phyloP scores from a whole-genome alignment of 768 basidiomycete species.

The Auricularia sp. region DNA sequence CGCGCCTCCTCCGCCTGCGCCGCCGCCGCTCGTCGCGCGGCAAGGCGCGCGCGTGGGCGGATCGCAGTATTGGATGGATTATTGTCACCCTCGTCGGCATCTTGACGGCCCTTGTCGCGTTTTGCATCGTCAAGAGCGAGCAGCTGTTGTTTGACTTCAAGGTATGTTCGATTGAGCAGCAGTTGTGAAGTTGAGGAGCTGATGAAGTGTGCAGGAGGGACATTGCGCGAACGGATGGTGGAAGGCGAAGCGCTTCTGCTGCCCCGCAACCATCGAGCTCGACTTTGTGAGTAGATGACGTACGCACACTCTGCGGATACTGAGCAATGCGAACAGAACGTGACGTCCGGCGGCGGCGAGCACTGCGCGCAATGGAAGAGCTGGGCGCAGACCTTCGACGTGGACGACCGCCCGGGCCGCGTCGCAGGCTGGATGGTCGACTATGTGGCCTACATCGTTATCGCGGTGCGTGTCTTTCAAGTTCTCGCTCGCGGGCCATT shows the following conservation, averaged over 20 bases:
- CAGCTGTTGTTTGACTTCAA: slow-evolving; percentile 88
- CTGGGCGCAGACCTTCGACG: slow-evolving; percentile 56
- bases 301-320: no score
- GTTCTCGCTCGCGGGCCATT: no score
- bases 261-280: slow-evolving; percentile 28
- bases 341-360: slow-evolving; percentile 18
- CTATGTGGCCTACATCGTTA: slow-evolving; percentile 56
- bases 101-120: slow-evolving; percentile 76
- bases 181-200: no score
- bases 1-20: slow-evolving; percentile 64
- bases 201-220: slow-evolving; percentile 39
- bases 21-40: slow-evolving; percentile 62
- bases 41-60: slow-evolving; percentile 49
- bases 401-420: slow-evolving; percentile 21
- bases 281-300: slow-evolving; percentile 3
- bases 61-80: slow-evolving; percentile 80
- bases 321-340: slow-evolving; percentile 5
- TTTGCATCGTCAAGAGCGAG: slow-evolving; percentile 76
- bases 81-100: slow-evolving; percentile 85
- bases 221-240: slow-evolving; percentile 65
- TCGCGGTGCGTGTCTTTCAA: slow-evolving; percentile 54
- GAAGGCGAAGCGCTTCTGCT: slow-evolving; percentile 77
- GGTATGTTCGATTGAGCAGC: slow-evolving; percentile 1
- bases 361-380: slow-evolving; percentile 61
- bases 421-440: slow-evolving; percentile 41